phyloP scores from a whole-genome alignment of 495 filamentous ascomycete species.

The Penicillium bovifimosum region DNA sequence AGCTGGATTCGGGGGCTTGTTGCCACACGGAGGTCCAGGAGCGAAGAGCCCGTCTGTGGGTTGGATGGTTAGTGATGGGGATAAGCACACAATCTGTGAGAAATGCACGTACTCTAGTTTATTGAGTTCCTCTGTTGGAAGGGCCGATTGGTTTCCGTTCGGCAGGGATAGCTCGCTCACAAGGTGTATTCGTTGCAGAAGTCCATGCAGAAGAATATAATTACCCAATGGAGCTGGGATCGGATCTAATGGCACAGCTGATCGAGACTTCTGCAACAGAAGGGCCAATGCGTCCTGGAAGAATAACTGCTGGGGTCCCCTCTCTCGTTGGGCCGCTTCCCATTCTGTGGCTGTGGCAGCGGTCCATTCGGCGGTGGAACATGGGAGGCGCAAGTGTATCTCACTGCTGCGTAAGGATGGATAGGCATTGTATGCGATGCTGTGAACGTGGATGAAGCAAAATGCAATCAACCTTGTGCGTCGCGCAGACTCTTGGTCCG shows the following conservation, averaged over 20 bases:
- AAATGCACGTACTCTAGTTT: constrained; percentile 29
- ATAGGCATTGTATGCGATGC: constrained; percentile 37
- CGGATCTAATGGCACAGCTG: constrained; percentile 25
- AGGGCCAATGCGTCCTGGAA: constrained; percentile 38
- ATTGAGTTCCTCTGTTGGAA: constrained; percentile 36
- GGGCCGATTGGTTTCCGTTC: constrained; percentile 27
- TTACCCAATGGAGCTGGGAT: constrained; percentile 37
- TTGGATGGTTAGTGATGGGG: neutral
- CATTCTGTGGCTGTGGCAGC: constrained; percentile 29
- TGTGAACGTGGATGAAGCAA: constrained; percentile 38
- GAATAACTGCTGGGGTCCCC: constrained; percentile 31
- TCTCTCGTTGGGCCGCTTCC: constrained; percentile 29
- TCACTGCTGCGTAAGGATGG: constrained; percentile 37
- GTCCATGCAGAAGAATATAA: constrained; percentile 35
- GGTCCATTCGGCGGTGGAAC: constrained; percentile 36
- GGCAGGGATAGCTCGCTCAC: constrained; percentile 37
- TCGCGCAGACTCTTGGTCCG: constrained; percentile 34
- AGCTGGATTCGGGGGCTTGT: constrained; percentile 39
- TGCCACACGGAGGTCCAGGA: constrained; percentile 41
- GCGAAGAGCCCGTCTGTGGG: constrained; percentile 29
- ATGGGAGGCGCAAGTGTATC: constrained; percentile 36
- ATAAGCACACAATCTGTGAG: neutral
- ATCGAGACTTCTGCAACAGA: constrained; percentile 29
- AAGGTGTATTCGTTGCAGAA: constrained; percentile 38
- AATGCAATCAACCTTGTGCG: constrained; percentile 37